Evolutionary conservation across 1,284 basidiomycete species (phyloP).

Genomic region (Trichosporon sp.): DNA sequence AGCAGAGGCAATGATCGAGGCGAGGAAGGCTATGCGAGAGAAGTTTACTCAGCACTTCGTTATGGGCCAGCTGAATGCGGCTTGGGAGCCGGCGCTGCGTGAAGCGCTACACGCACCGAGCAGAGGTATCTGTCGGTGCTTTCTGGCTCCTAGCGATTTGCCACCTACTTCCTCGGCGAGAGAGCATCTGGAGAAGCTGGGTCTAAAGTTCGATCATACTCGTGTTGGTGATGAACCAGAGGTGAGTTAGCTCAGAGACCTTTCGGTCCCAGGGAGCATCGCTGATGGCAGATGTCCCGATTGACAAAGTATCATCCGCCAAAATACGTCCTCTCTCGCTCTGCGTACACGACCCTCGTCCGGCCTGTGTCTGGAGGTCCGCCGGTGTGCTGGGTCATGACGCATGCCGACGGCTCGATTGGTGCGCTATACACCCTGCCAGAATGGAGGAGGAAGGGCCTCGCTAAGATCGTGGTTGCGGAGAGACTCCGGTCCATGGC

Average conservation of each 20-base stretch:
- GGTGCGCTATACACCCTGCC: conserved; percentile 27
- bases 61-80: background rate
- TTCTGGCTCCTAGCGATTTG: background rate
- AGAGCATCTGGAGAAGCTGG: background rate
- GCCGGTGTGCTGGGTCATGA: conserved; percentile 23
- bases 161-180: background rate
- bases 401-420: conserved; percentile 22
- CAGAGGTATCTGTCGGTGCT: background rate
- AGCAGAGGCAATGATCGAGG: background rate
- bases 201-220: conserved; percentile 9
- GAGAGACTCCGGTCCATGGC: conserved; percentile 10
- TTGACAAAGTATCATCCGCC: conserved; percentile 8
- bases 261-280: no score
- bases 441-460: conserved; percentile 20
- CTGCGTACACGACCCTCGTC: conserved; percentile 16
- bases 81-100: background rate
- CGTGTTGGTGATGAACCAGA: conserved; percentile 14
- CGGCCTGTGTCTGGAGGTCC: background rate
- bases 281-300: conserved; percentile 10
- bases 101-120: background rate
- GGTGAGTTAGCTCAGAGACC: conserved; percentile 19
- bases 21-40: background rate
- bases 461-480: conserved; percentile 22
- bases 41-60: background rate
- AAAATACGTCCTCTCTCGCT: conserved; percentile 20